These are phyloP conservation scores for Artemisia tridentata DNA, from an alignment of 129 eudicot genomes.

Conservation along the genomic window DNA sequence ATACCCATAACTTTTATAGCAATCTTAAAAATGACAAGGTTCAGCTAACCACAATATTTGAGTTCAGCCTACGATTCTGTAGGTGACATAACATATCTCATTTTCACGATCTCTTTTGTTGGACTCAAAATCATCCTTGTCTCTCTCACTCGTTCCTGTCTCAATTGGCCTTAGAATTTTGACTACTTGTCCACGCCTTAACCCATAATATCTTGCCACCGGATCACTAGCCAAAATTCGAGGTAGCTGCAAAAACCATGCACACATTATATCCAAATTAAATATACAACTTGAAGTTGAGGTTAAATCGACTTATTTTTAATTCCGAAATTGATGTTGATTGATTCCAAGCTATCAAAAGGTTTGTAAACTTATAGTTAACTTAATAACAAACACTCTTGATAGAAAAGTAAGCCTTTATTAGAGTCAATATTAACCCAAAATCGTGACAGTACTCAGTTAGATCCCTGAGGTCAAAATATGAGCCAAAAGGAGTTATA, in stretches of 20 bases:
- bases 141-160: slow-evolving; percentile 37
- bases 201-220: slow-evolving; percentile 36
- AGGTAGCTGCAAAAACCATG: slow-evolving; percentile 32
- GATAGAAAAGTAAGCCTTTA: not conserved
- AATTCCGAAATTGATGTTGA: not conserved
- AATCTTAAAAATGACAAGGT: not conserved
- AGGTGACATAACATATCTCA: slow-evolving; percentile 32
- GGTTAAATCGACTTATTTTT: not conserved
- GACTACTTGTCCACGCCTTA: slow-evolving; percentile 39
- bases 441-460: not conserved
- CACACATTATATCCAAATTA: not conserved
- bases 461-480: slow-evolving; percentile 22
- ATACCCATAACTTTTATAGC: not conserved
- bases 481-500: not conserved
- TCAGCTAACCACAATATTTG: not conserved
- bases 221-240: slow-evolving; percentile 31
- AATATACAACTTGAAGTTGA: not conserved
- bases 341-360: not conserved
- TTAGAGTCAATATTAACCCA: not conserved
- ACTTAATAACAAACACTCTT: not conserved
- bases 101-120: slow-evolving; percentile 28
- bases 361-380: not conserved
- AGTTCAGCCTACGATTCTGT: slow-evolving; percentile 32
- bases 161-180: slow-evolving; percentile 36
- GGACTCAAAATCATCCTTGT: slow-evolving; percentile 37